Conservation (phyloP, 306 rosid genomes). For the Macrotyloma uniflorum region DNA sequence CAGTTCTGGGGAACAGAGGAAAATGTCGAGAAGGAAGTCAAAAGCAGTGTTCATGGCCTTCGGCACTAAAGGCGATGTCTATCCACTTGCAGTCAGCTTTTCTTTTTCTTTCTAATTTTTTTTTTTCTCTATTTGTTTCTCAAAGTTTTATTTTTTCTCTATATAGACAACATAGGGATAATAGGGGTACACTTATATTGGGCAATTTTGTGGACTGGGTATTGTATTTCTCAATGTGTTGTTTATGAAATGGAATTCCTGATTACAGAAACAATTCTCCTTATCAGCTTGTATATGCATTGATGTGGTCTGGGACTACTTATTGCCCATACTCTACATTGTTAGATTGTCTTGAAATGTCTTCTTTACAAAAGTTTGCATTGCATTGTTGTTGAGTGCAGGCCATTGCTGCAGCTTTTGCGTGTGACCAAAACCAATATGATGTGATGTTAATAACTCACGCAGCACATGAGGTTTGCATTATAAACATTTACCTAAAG, state of each 20-base stretch:
- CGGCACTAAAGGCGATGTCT: constrained; percentile 82
- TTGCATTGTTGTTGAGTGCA: constrained; percentile 41
- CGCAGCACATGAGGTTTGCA: constrained; percentile 66
- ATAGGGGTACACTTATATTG: too few relatives aligned
- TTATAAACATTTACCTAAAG: not conserved
- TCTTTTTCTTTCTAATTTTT: not conserved
- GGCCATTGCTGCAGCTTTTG: constrained; percentile 85
- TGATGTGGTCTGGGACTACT: not conserved
- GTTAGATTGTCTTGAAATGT: constrained; percentile 3
- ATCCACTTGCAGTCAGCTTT: constrained; percentile 63
- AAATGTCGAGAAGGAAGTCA: constrained; percentile 54
- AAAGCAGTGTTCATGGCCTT: constrained; percentile 78
- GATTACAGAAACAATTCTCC: not conserved
- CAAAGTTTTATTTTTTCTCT: not conserved
- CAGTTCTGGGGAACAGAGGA: not conserved
- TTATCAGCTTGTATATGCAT: not conserved
- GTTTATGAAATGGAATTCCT: not conserved
- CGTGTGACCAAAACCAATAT: constrained; percentile 65
- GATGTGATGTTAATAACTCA: constrained; percentile 66
- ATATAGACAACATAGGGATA: not conserved
- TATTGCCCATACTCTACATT: not conserved
- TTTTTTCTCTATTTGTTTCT: not conserved
- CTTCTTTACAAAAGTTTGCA: not conserved
- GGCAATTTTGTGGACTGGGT: not conserved
- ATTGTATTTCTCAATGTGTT: not conserved